These are phyloP conservation scores for Clitocybe nebularis DNA, from an alignment of 1,284 basidiomycete genomes.

Conservation along the genomic window DNA sequence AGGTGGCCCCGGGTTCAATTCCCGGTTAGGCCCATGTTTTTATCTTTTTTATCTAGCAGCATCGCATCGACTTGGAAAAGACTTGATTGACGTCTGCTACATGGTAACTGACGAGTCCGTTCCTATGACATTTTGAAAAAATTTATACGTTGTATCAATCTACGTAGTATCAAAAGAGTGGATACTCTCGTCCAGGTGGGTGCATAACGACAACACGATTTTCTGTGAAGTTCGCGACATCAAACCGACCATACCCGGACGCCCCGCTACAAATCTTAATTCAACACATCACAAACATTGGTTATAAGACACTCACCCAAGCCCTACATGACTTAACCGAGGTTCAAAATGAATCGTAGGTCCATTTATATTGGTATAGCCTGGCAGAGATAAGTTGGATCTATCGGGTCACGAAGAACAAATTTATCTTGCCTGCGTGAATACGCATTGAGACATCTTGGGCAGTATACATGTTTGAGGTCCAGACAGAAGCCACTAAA, in stretches of 20 bases:
- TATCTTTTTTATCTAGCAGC: too few species aligned
- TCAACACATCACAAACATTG: background rate
- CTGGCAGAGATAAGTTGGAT: constrained; percentile 20
- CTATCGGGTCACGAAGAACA: background rate
- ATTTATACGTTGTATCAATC: background rate
- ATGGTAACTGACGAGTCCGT: too few species aligned
- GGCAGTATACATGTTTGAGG: constrained; percentile 42
- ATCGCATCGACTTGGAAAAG: too few species aligned
- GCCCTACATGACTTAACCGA: constrained; percentile 25
- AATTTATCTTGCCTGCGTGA: constrained; percentile 33
- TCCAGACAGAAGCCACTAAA: constrained; percentile 52
- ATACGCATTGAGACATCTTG: constrained; percentile 47
- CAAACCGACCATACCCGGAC: constrained; percentile 52
- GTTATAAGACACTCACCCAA: constrained; percentile 27
- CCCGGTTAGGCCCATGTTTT: constrained; percentile 7
- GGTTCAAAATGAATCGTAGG: constrained; percentile 33
- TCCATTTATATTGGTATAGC: constrained; percentile 40
- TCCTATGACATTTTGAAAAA: background rate
- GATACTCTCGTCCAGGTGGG: constrained; percentile 29
- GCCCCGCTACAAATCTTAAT: constrained; percentile 31
- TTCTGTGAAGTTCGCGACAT: constrained; percentile 48
- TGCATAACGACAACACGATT: constrained; percentile 38
- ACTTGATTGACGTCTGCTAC: too few species aligned
- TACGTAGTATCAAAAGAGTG: constrained; percentile 13
- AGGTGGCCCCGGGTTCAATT: constrained; percentile 11